Evolutionary conservation across 352 stramenopile species (phyloP), one percentile per base, ranked within the genome.

Genomic region (Phytophthora uliginosa): DNA sequence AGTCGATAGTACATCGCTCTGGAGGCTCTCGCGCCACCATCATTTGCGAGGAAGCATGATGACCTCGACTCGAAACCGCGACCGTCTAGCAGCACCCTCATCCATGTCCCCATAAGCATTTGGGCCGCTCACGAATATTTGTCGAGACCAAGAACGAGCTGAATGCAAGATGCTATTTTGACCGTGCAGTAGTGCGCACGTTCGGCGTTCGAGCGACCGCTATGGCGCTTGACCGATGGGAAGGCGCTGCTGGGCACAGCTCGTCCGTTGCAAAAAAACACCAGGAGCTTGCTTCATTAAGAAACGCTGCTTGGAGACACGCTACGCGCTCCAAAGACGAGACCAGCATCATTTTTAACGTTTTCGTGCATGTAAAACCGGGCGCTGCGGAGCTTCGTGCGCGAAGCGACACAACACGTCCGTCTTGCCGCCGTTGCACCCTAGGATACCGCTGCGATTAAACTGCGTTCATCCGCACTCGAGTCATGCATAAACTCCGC

Each of bases 261-360:
- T 61, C 36, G 57, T 22, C 24, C 40, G 24, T 63, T 53, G 57
- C 38, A n/a, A 63, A 42, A 50, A 50, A 61, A 51, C 55, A 61
- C 34, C 55, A 61, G 31, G 34, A 40, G 57, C 57, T 52, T 10
- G 57, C 38, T 63, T 13, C 40, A 63, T 24, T 15, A 20, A 63
- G 57, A 53, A 67, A 55, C 61, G 61, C 50, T 68, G 34, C 51
- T 64, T 64, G 58, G 57, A 63, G 57, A 63, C 57, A 63, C 18
- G 57, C 18, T 63, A 47, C 47, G 36, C 26, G 61, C 61, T 53
- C 61, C 61, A 68, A 68, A 68, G 50, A 68, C 61, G 61, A 60
- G 61, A 34, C 59, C 15, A 13, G 8, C 47, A 24, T 56, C 59
- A 28, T 33, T 61, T 60, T 67, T 69, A 69, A 66, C 53, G 38